Base-by-base conservation (phyloP, 306 rosid species). In the Lotus japonicus region DNA sequence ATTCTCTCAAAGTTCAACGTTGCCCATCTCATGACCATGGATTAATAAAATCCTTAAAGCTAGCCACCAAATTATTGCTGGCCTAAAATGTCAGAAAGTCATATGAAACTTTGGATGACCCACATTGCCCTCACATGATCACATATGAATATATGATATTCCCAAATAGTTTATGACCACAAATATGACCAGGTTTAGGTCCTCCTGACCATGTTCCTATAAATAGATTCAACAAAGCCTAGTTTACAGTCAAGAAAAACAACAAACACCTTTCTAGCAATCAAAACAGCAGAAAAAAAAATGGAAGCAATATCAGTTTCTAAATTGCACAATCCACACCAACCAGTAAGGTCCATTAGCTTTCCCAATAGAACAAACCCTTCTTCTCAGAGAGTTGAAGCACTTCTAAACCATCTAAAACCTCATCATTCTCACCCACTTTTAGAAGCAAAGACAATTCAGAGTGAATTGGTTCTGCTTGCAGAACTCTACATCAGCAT, bases 261-360 rank as follows among this genome's bases (percentile, higher is more conserved):
- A 35, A 41, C 9, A 5, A 72, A 52, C 16, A 63, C 5, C 50
- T 26, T 69, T 60, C 39, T 10, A 65, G 23, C 72, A 38, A 49
- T 62, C 19, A 55, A 31, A 9, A 55, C 28, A 1, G 23, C 2
- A 66, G 36, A 50, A 46, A 63, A 60, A 52, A 71, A 66, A 26
- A 79, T 84, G 88, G 80, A 73, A 78, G 10, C 65, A 48, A 26
- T 7, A 7, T 38, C 42, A 31, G 7, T 49, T 39, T 74, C 81
- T 6, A 64, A 62, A 67, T n/a, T 63, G 0, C 41, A 66, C 5
- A 43, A 38, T 11, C 15, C 79, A 39, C 83, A 76, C 58, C 91
- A 75, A 48, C 96, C 89, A 1, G 10, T 81, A 41, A 86, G 97
- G 58, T 90, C 98, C 5, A 87, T 90, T 45, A 94, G 96, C 76